Evolutionary conservation across 129 eudicot genomes (phyloP), one percentile per base, ranked within the genome.

Genomic region (Flaveria trinervia): DNA sequence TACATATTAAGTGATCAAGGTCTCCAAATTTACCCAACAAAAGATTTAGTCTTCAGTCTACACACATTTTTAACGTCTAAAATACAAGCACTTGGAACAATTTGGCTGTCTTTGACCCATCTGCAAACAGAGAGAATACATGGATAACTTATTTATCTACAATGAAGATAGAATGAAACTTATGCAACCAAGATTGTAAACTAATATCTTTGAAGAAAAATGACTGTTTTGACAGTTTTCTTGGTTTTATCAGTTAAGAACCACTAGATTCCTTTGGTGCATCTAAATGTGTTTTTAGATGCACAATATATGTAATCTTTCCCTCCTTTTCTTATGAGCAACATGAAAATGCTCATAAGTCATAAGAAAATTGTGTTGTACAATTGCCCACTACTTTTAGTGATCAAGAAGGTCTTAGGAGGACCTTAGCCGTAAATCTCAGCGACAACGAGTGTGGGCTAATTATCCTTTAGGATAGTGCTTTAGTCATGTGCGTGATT

Each of bases 21-120:
- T 57, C 71, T 70, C 71, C 54, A 57, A 10, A 26, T 45, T 41
- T 23, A 70, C 60, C 71, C 68, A 51, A 54, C 59, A 52, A 41
- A 51, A 67, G 74, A 46, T 66, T 45, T 59, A 28, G 51, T 30
- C 72, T 64, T 76, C 72, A 16, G 72, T 36, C 65, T 75, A 49
- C 41, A 74, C 8, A 5, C 26, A 30, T 46, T 3, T 45, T 10
- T 18, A 7, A 39, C 43, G 46, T 67, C 74, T 20, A n/a, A 67
- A 41, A 43, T 23, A 54, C 8, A 41, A 6, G 59, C 46, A 68
- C 25, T 75, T 44, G 50, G 67, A 30, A 36, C 66, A 52, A n/a
- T 54, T 30, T 20, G 50, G 49, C n/a, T 28, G 33, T 26, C 26
- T 68, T 54, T 48, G n/a, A 48, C 52, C 43, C 2, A 62, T 79